These are phyloP conservation scores for Kodamaea kaohsiungensis DNA, from an alignment of 805 yeast genomes.

Conservation along the genomic window DNA sequence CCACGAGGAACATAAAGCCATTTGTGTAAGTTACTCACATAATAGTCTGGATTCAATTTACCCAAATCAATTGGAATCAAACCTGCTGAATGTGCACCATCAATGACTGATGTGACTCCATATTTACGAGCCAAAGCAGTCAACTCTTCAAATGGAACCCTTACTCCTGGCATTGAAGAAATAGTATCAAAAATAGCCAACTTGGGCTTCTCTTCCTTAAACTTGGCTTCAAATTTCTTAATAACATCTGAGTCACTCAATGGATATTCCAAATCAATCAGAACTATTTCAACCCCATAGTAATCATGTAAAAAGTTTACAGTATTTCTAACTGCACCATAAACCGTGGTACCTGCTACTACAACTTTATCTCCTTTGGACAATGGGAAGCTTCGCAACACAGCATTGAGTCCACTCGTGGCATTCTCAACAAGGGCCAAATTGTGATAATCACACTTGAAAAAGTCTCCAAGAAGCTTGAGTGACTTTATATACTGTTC, in stretches of 20 bases:
- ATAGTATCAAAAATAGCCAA: constrained; percentile 59
- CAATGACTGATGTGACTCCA: constrained; percentile 56
- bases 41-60: constrained; percentile 57
- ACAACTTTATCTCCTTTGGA: constrained; percentile 52
- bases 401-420: constrained; percentile 57
- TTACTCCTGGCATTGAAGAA: constrained; percentile 63
- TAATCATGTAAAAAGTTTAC: constrained; percentile 32
- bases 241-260: constrained; percentile 22
- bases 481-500: constrained; percentile 35
- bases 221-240: constrained; percentile 21
- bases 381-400: constrained; percentile 56
- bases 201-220: constrained; percentile 25
- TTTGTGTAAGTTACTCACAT: constrained; percentile 64
- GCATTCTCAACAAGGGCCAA: constrained; percentile 61
- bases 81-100: constrained; percentile 75
- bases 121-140: constrained; percentile 46
- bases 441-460: constrained; percentile 48
- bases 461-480: constrained; percentile 35
- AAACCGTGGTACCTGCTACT: constrained; percentile 46
- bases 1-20: constrained; percentile 65
- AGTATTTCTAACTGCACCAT: constrained; percentile 56
- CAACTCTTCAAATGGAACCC: constrained; percentile 55
- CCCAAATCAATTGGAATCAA: constrained; percentile 44
- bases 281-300: constrained; percentile 22
- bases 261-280: constrained; percentile 19